These are phyloP conservation scores for Wickerhamiella kurtzmanii DNA, from an alignment of 805 yeast species.

Conservation along the genomic window DNA sequence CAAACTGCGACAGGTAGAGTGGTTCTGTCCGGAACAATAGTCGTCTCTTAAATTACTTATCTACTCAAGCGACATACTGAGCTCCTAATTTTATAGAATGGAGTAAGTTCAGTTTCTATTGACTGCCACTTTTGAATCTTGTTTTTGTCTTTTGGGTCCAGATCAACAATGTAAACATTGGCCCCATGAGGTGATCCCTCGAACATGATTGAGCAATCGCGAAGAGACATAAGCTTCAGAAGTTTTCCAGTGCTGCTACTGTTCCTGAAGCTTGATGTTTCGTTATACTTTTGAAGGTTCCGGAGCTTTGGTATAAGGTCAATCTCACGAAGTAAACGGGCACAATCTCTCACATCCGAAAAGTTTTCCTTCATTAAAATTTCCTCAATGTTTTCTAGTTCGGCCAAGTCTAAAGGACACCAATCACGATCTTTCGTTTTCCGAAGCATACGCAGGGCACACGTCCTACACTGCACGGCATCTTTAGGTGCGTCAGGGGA, in stretches of 20 bases:
- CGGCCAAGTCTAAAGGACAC: constrained; percentile 36
- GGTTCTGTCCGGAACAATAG: constrained; percentile 10
- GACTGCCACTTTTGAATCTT: constrained; percentile 38
- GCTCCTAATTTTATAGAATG: constrained; percentile 3
- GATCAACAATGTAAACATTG: constrained; percentile 35
- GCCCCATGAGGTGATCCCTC: constrained; percentile 23
- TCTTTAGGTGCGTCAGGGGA: constrained; percentile 29
- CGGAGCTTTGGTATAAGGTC: background rate
- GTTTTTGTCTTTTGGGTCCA: constrained; percentile 34
- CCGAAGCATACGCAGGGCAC: constrained; percentile 35
- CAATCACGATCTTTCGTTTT: constrained; percentile 23
- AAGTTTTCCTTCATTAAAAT: background rate
- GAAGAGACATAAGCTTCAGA: constrained; percentile 38
- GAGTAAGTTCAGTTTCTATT: constrained; percentile 26
- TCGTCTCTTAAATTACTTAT: constrained; percentile 3
- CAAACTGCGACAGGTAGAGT: constrained; percentile 10
- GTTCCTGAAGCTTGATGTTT: background rate
- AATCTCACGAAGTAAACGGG: background rate
- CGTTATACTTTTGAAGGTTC: background rate
- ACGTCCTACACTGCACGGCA: constrained; percentile 39
- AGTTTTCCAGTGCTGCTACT: constrained; percentile 17
- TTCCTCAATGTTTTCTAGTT: constrained; percentile 15
- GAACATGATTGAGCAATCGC: constrained; percentile 45
- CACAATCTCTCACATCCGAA: background rate
- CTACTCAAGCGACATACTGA: constrained; percentile 9